phyloP scores from a whole-genome alignment of 345 rosid genomes.

The Salix caprea region DNA sequence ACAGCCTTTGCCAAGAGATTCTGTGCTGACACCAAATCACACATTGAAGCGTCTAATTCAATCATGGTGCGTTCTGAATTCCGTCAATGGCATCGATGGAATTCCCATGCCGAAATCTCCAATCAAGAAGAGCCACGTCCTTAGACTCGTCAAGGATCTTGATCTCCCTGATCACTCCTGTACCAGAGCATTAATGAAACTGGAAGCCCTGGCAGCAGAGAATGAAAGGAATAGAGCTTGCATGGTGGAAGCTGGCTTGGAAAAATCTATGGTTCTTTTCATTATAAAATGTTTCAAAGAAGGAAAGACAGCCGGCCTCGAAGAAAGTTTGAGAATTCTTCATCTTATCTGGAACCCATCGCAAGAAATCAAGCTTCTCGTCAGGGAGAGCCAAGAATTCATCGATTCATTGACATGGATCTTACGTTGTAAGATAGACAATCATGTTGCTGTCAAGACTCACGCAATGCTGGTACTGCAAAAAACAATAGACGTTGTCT shows the following conservation, averaged over 20 bases:
- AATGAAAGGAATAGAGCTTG: slow-evolving; percentile 29
- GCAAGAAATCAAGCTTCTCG: slow-evolving; percentile 23
- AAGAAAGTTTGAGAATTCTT: slow-evolving; percentile 36
- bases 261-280: slow-evolving; percentile 23
- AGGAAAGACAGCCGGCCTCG: slow-evolving; percentile 20
- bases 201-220: slow-evolving; percentile 31
- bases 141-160: slow-evolving; percentile 34
- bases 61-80: slow-evolving; percentile 38
- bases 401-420: slow-evolving; percentile 41
- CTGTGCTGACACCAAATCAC: slow-evolving; percentile 49
- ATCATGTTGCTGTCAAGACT: slow-evolving; percentile 16
- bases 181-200: slow-evolving; percentile 16
- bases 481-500: slow-evolving; percentile 12
- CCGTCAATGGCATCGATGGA: slow-evolving; percentile 21
- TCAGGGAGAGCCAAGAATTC: slow-evolving; percentile 27
- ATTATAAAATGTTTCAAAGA: slow-evolving; percentile 21
- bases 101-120: slow-evolving; percentile 34
- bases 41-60: slow-evolving; percentile 48
- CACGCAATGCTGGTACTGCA: slow-evolving; percentile 28
- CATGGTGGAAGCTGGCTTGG: slow-evolving; percentile 34
- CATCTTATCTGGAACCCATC: slow-evolving; percentile 27
- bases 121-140: slow-evolving; percentile 18
- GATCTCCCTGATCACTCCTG: background rate
- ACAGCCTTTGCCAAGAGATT: slow-evolving; percentile 38
- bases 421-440: background rate